Percentiles rank a stretch among this genome's conserved stretches.
Conservation (phyloP, 2,329 filamentous ascomycete genomes). For the Diaporthe aspalathi region DNA sequence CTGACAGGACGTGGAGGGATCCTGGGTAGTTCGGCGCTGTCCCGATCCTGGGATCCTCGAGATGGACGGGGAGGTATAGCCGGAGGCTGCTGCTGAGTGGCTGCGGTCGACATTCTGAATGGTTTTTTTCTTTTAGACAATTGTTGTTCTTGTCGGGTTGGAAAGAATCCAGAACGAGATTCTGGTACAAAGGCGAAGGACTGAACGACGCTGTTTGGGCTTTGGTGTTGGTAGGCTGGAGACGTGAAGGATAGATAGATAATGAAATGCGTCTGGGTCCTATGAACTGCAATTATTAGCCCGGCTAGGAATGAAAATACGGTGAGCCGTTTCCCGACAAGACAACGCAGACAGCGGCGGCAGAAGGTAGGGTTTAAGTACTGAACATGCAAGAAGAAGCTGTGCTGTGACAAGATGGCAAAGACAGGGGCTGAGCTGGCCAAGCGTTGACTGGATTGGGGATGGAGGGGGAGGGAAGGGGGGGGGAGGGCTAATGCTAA, state of each 20-base stretch:
- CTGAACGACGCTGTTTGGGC: constrained; percentile 5
- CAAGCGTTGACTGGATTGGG: constrained; percentile 6
- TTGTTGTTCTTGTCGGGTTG: neutral
- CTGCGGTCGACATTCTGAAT: constrained; percentile 59
- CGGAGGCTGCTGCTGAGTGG: constrained; percentile 63
- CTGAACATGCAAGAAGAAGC: constrained; percentile 24
- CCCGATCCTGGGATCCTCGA: constrained; percentile 59
- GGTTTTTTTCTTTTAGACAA: neutral
- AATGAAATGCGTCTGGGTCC: neutral
- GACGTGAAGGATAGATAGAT: neutral
- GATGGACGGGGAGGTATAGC: constrained; percentile 67
- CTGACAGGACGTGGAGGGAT: constrained; percentile 85
- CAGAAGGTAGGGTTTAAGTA: constrained; percentile 29
- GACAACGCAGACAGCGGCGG: neutral
- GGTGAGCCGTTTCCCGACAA: constrained; percentile 13
- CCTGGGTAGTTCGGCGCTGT: constrained; percentile 65
- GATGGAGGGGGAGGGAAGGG: neutral
- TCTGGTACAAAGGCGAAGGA: neutral
- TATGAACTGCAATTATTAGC: constrained; percentile 29
- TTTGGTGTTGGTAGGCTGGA: neutral
- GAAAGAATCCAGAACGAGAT: neutral
- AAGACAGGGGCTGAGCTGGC: constrained; percentile 34
- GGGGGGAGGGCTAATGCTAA: neutral
- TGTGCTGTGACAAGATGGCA: constrained; percentile 17
- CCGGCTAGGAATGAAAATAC: constrained; percentile 12